These are phyloP conservation scores for Penicillium sp. DNA, from an alignment of 2,329 filamentous ascomycete genomes.

Conservation along the genomic window DNA sequence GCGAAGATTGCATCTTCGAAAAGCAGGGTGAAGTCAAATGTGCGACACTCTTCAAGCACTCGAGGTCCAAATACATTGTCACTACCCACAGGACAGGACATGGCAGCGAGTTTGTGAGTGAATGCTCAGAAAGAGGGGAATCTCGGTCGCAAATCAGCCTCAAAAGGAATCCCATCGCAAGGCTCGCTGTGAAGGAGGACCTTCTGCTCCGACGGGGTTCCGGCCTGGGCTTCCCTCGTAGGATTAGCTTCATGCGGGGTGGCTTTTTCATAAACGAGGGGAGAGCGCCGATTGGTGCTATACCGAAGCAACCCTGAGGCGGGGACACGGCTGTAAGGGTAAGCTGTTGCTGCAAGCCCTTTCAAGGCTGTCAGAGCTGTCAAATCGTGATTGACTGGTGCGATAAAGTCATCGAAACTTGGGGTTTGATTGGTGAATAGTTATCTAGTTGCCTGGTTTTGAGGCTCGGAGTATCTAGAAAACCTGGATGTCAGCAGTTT, in stretches of 20 bases:
- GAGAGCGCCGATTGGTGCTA: not conserved
- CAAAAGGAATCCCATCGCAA: not conserved
- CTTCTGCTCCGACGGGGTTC: not conserved
- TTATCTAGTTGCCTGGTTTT: not conserved
- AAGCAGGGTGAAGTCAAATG: constrained; percentile 32
- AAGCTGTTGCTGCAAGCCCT: not conserved
- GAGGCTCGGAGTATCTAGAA: not conserved
- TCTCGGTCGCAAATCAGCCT: not conserved
- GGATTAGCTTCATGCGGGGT: not conserved
- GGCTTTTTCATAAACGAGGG: not conserved
- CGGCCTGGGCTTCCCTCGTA: not conserved
- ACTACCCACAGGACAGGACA: constrained; percentile 10
- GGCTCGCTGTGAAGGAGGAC: not conserved
- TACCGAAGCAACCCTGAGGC: not conserved
- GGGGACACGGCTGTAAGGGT: not conserved
- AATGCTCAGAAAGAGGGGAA: not conserved
- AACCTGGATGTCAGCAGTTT: no score
- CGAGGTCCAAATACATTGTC: constrained; percentile 15
- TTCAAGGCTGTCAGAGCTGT: not conserved
- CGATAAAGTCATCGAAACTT: not conserved
- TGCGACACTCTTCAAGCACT: constrained; percentile 11
- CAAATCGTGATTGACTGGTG: not conserved
- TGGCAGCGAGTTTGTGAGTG: not conserved
- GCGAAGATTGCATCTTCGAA: constrained; percentile 15
- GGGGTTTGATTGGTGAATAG: not conserved